Evolutionary conservation across 495 filamentous ascomycete genomes (phyloP).

Genomic region (Neurospora sp.): DNA sequence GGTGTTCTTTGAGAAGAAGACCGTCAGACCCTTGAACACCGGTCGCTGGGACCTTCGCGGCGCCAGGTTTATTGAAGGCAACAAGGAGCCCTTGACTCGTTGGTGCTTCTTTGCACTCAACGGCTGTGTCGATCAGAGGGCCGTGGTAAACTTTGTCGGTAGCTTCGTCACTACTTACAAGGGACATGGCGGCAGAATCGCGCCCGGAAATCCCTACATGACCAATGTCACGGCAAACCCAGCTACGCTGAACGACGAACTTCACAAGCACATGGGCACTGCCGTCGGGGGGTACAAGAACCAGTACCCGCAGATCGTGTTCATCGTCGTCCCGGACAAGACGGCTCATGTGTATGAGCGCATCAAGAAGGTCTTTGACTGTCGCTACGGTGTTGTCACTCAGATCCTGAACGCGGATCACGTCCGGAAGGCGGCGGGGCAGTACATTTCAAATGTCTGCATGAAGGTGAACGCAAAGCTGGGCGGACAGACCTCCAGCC

Average conservation of each 20-base stretch:
- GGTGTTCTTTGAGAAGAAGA: constrained; percentile 49
- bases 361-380: constrained; percentile 76
- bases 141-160: constrained; percentile 46
- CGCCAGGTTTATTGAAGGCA: constrained; percentile 58
- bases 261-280: background rate
- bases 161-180: constrained; percentile 52
- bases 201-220: constrained; percentile 19
- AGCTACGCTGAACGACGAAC: background rate
- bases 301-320: constrained; percentile 46
- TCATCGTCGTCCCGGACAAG: constrained; percentile 64
- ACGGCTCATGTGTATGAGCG: constrained; percentile 57
- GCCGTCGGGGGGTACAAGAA: background rate
- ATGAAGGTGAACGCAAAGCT: constrained; percentile 97
- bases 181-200: constrained; percentile 61
- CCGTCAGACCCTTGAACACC: constrained; percentile 39
- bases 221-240: background rate
- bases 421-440: constrained; percentile 49
- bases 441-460: constrained; percentile 79
- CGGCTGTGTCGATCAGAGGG: constrained; percentile 19
- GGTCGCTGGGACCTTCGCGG: constrained; percentile 84
- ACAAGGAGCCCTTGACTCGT: constrained; percentile 45
- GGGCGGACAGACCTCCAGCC: constrained; percentile 58
- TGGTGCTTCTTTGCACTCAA: constrained; percentile 53
- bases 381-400: constrained; percentile 64
- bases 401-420: constrained; percentile 58